Evolutionary conservation across 2,329 filamentous ascomycete genomes (phyloP).

Genomic region (Alternaria brassicicola): DNA sequence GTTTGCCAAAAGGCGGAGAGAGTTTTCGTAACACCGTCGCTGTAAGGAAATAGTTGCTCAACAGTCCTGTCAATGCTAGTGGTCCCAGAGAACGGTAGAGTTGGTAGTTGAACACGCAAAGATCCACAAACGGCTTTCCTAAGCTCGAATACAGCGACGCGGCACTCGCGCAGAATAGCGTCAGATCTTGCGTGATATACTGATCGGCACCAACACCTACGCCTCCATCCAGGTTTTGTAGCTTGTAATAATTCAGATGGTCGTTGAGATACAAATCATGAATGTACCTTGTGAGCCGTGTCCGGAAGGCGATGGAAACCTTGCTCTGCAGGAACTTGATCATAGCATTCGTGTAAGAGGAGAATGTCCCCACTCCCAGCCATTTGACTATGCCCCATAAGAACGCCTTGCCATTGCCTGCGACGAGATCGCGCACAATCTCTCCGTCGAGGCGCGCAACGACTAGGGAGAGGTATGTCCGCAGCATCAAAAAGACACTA

Average conservation of each 20-base stretch:
- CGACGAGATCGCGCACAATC: conserved; percentile 95
- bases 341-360: conserved; percentile 97
- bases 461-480: conserved; percentile 92
- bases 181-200: conserved; percentile 96
- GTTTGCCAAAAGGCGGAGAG: conserved; percentile 93
- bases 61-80: conserved; percentile 80
- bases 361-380: conserved; percentile 91
- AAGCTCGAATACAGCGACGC: conserved; percentile 93
- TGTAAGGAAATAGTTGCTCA: conserved; percentile 93
- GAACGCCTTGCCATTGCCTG: conserved; percentile 87
- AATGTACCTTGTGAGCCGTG: conserved; percentile 91
- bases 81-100: conserved; percentile 90
- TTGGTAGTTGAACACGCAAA: conserved; percentile 98
- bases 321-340: conserved; percentile 99
- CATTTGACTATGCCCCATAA: conserved; percentile 90
- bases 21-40: conserved; percentile 86
- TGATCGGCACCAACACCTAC: conserved; percentile 92
- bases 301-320: conserved; percentile 97
- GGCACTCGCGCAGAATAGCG: conserved; percentile 90
- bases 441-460: conserved; percentile 93
- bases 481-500: conserved; percentile 83
- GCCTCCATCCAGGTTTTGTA: conserved; percentile 90
- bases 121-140: conserved; percentile 96
- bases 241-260: conserved; percentile 94
- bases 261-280: conserved; percentile 96